Percentiles rank a stretch among this genome's conserved stretches.
These are phyloP conservation scores for Aureobasidium sp. DNA, from an alignment of 2,329 filamentous ascomycete species.

Conservation along the genomic window DNA sequence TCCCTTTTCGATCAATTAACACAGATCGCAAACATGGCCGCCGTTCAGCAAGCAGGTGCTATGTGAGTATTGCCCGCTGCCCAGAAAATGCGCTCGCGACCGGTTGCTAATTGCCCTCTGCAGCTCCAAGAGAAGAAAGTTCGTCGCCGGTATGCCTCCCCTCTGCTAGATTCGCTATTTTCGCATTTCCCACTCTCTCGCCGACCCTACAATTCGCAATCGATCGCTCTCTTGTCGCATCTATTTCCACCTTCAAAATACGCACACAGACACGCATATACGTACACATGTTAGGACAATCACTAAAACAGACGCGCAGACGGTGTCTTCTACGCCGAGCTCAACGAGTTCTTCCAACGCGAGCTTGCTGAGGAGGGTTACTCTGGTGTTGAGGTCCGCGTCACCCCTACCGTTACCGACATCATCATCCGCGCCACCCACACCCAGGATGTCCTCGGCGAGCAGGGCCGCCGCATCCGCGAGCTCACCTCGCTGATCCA, in stretches of 20 bases:
- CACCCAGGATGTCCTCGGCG: constrained; percentile 99
- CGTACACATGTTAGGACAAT: constrained; percentile 9
- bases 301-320: constrained; percentile 41
- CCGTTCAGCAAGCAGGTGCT: constrained; percentile 21
- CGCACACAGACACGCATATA: neutral
- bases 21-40: constrained; percentile 30
- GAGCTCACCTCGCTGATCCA: constrained; percentile 99
- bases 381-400: constrained; percentile 99
- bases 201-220: neutral
- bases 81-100: neutral
- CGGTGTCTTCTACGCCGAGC: constrained; percentile 99
- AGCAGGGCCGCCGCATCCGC: constrained; percentile 99
- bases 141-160: constrained; percentile 39
- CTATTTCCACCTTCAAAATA: neutral
- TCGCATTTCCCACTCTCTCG: neutral
- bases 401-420: constrained; percentile 98
- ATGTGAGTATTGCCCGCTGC: constrained; percentile 14
- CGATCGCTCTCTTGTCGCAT: neutral
- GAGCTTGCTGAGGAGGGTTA: constrained; percentile 99
- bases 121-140: constrained; percentile 81
- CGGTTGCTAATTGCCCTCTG: constrained; percentile 12
- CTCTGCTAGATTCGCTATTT: constrained; percentile 2
- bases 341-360: constrained; percentile 99
- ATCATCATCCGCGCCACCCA: constrained; percentile 99
- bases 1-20: constrained; percentile 17